Evolutionary conservation across 768 basidiomycete species (phyloP).

Genomic region (Amanita pallidorosea): DNA sequence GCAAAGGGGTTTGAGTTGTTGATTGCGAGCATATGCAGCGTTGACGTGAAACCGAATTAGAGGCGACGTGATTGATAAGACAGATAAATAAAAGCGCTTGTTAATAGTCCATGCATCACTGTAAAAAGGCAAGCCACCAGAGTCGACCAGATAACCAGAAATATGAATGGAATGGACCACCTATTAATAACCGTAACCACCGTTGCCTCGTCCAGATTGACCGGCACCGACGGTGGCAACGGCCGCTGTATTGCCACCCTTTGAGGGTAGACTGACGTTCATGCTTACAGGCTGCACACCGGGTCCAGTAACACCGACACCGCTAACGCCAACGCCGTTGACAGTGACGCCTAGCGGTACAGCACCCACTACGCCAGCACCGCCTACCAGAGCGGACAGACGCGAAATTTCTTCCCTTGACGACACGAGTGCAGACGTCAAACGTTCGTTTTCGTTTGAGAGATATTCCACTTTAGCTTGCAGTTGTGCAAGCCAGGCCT

Average conservation of each 20-base stretch:
- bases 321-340: slow-evolving; percentile 10
- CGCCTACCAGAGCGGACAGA: slow-evolving; percentile 62
- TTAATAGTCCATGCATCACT: neutral
- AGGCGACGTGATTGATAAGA: slow-evolving; percentile 1
- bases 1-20: neutral
- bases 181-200: slow-evolving; percentile 28
- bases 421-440: slow-evolving; percentile 75
- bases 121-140: neutral
- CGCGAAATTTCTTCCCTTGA: slow-evolving; percentile 90
- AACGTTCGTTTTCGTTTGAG: slow-evolving; percentile 88
- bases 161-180: neutral
- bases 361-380: slow-evolving; percentile 40
- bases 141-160: neutral
- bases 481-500: slow-evolving; percentile 89
- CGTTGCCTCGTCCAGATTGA: slow-evolving; percentile 20
- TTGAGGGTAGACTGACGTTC: slow-evolving; percentile 27
- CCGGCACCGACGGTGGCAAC: slow-evolving; percentile 14
- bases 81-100: neutral
- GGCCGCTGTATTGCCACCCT: slow-evolving; percentile 16
- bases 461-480: slow-evolving; percentile 93
- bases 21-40: neutral
- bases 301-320: slow-evolving; percentile 17
- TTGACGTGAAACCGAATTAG: neutral
- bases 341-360: slow-evolving; percentile 17
- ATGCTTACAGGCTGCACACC: slow-evolving; percentile 33